Conservation (phyloP, 176 grass and related monocot genomes). For the Aegilops speltoides region DNA sequence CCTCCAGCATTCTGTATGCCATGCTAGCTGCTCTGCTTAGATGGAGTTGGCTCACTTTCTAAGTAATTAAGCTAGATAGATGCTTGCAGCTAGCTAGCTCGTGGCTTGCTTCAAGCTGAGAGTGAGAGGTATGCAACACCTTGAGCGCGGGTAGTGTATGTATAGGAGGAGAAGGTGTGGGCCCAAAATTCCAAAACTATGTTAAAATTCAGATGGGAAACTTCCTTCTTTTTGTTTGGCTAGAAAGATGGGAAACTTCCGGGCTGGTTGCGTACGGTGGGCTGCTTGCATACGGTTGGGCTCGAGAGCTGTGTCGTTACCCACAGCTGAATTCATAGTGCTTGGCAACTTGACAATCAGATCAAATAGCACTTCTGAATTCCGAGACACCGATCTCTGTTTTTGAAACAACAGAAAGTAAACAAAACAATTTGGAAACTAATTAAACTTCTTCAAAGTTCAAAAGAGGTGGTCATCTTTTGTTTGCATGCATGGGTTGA, state of each 20-base stretch:
- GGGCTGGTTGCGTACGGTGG: too few species aligned
- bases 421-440: too few species aligned
- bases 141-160: constrained; percentile 1
- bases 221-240: too few species aligned
- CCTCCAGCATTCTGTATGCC: constrained; percentile 59
- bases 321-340: too few species aligned
- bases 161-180: constrained; percentile 17
- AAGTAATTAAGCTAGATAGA: not conserved
- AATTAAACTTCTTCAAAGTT: too few species aligned
- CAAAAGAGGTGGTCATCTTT: not conserved
- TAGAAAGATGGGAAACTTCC: too few species aligned
- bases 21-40: constrained; percentile 33
- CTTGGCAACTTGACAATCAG: too few species aligned
- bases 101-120: not conserved
- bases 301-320: too few species aligned
- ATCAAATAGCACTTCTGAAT: not conserved
- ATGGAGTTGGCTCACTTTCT: too few species aligned
- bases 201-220: too few species aligned
- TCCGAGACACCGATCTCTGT: not conserved
- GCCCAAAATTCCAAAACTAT: not conserved
- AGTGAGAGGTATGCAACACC: not conserved
- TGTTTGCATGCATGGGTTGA: not conserved
- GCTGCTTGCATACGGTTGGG: too few species aligned
- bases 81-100: not conserved
- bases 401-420: not conserved